These are phyloP conservation scores for Marasmius oreades DNA, from an alignment of 1,284 basidiomycete species.

Conservation along the genomic window DNA sequence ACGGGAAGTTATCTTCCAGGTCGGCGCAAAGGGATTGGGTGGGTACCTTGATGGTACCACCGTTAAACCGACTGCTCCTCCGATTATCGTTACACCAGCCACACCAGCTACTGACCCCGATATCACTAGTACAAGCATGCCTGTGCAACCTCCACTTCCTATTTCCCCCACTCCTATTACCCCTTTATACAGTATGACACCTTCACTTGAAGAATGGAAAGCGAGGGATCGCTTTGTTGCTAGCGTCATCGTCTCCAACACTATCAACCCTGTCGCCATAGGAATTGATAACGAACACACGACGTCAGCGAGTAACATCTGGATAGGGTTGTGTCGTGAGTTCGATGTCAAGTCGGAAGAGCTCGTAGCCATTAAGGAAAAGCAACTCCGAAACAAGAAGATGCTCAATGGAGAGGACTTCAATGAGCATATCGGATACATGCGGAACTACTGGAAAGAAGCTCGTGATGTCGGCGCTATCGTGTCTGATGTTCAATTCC, in stretches of 20 bases:
- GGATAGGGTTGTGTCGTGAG: not conserved
- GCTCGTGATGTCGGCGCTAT: not conserved
- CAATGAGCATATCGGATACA: not conserved
- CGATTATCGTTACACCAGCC: too few species aligned
- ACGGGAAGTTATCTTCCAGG: too few species aligned
- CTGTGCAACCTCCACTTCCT: not conserved
- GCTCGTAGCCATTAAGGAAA: too few species aligned
- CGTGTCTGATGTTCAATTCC: too few species aligned
- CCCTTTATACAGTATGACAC: not conserved
- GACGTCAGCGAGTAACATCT: not conserved
- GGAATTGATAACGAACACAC: not conserved
- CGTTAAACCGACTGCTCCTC: too few species aligned
- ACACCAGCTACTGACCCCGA: not conserved
- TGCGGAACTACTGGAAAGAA: not conserved
- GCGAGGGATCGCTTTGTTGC: not conserved
- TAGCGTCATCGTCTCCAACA: not conserved
- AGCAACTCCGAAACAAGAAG: too few species aligned
- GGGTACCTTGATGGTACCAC: too few species aligned
- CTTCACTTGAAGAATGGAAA: not conserved
- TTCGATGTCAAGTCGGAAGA: too few species aligned
- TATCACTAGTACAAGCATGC: not conserved
- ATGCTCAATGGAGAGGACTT: not conserved
- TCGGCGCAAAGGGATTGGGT: too few species aligned
- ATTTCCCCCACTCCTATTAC: not conserved
- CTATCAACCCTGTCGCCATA: not conserved